These are phyloP conservation scores for Pseudopithomyces chartarum DNA, from an alignment of 2,329 filamentous ascomycete species.

Conservation along the genomic window DNA sequence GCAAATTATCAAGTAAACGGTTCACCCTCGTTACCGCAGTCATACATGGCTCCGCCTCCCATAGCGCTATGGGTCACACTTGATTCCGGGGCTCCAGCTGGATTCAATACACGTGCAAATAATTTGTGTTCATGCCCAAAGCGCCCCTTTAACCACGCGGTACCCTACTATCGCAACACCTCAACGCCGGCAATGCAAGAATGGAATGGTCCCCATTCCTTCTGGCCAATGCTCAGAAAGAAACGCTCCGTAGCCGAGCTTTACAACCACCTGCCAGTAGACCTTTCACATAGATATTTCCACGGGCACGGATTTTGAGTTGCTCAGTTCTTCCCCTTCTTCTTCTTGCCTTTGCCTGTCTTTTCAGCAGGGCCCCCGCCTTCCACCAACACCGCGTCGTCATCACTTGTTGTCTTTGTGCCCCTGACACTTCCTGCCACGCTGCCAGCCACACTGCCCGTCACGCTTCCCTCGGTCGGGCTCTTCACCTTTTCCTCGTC, in stretches of 20 bases:
- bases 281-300: neutral
- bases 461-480: conserved; percentile 17
- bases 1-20: conserved; percentile 21
- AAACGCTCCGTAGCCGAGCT: neutral
- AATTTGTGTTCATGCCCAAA: neutral
- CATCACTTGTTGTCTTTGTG: conserved; percentile 57
- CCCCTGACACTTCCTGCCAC: conserved; percentile 40
- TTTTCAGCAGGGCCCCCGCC: conserved; percentile 53
- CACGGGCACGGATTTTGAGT: neutral
- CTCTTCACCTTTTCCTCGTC: conserved; percentile 59
- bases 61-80: too few relatives aligned
- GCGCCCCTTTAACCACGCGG: conserved; percentile 1
- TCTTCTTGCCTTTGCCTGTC: conserved; percentile 61
- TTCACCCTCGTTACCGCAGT: neutral
- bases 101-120: too few relatives aligned
- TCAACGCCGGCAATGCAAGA: conserved; percentile 30
- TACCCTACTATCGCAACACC: conserved; percentile 13
- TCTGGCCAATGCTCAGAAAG: neutral
- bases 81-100: too few relatives aligned
- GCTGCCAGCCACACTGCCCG: conserved; percentile 13
- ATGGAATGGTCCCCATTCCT: neutral
- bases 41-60: too few relatives aligned
- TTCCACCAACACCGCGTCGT: conserved; percentile 81
- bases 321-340: conserved; percentile 67
- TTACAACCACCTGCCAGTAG: neutral